Percentiles rank a stretch among this genome's conserved stretches.
phyloP scores from a whole-genome alignment of 2,329 filamentous ascomycete species.

The Emericellopsis cladophorae region DNA sequence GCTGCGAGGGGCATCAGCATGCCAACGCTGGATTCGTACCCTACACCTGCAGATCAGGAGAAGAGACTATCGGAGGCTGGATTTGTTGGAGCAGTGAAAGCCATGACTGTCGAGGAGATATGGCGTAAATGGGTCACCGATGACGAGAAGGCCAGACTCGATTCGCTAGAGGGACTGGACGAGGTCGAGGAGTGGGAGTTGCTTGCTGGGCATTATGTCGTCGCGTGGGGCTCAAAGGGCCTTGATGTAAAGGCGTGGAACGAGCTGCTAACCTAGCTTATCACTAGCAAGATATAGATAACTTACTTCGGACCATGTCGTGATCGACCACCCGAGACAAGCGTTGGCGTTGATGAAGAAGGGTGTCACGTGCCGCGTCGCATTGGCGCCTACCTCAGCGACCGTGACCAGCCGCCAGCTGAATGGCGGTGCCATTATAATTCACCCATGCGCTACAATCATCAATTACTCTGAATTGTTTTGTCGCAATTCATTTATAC shows the following conservation, averaged over 20 bases:
- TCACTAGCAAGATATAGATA: not conserved
- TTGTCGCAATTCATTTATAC: not conserved
- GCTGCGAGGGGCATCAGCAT: constrained; percentile 70
- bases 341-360: not conserved
- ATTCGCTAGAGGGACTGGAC: constrained; percentile 74
- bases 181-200: constrained; percentile 92
- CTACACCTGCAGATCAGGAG: constrained; percentile 54
- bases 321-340: not conserved
- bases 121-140: constrained; percentile 63
- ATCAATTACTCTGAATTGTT: not conserved
- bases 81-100: constrained; percentile 32
- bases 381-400: not conserved
- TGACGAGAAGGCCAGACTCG: constrained; percentile 67
- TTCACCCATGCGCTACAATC: no score
- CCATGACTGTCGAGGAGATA: constrained; percentile 39
- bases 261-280: not conserved
- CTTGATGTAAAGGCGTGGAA: constrained; percentile 9
- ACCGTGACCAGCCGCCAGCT: no score
- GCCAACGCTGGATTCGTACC: constrained; percentile 68
- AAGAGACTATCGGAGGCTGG: constrained; percentile 53
- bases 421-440: no score
- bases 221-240: constrained; percentile 72
- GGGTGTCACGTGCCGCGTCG: not conserved
- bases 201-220: constrained; percentile 76
- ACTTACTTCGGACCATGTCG: not conserved